phyloP scores from a whole-genome alignment of 75 land plant genomes.

The Picea glauca region DNA sequence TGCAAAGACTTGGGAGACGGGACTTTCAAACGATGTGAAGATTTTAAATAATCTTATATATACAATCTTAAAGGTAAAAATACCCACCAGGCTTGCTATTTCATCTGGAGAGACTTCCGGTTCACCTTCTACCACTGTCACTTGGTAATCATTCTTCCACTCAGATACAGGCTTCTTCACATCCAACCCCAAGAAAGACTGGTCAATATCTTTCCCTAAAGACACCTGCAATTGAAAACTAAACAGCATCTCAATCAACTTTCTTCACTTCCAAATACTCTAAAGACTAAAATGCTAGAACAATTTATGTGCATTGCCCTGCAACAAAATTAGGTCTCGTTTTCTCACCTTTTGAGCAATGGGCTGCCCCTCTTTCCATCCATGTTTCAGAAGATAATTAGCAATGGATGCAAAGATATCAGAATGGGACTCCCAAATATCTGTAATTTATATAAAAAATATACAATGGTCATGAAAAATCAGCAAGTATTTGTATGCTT shows the following conservation, averaged over 20 bases:
- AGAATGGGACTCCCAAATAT: slow-evolving; percentile 31
- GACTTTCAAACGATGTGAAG: too few species aligned
- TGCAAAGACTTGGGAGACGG: too few species aligned
- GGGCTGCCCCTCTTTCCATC: slow-evolving; percentile 32
- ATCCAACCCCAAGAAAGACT: slow-evolving; percentile 16
- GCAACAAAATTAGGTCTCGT: not conserved
- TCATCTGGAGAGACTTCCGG: slow-evolving; percentile 6
- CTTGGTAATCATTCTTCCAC: slow-evolving; percentile 21
- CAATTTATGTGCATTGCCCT: too few species aligned
- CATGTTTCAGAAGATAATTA: slow-evolving; percentile 31
- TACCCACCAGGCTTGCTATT: slow-evolving; percentile 29
- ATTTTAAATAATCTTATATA: too few species aligned
- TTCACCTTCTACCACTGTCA: slow-evolving; percentile 1
- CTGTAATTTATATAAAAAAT: slow-evolving; percentile 12
- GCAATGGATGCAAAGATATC: slow-evolving; percentile 40
- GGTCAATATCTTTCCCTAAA: slow-evolving; percentile 21
- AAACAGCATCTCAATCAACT: not conserved
- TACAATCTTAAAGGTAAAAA: too few species aligned
- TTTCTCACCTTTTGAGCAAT: slow-evolving; percentile 30
- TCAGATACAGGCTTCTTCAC: slow-evolving; percentile 23
- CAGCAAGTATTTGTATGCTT: not conserved
- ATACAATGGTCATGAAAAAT: not conserved
- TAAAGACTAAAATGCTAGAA: not conserved
- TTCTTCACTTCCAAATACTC: not conserved
- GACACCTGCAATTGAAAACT: slow-evolving; percentile 14